Evolutionary conservation across 768 basidiomycete species (phyloP), one percentile per base, ranked within the genome.

Genomic region (Pilatotrama ljubarskyi): DNA sequence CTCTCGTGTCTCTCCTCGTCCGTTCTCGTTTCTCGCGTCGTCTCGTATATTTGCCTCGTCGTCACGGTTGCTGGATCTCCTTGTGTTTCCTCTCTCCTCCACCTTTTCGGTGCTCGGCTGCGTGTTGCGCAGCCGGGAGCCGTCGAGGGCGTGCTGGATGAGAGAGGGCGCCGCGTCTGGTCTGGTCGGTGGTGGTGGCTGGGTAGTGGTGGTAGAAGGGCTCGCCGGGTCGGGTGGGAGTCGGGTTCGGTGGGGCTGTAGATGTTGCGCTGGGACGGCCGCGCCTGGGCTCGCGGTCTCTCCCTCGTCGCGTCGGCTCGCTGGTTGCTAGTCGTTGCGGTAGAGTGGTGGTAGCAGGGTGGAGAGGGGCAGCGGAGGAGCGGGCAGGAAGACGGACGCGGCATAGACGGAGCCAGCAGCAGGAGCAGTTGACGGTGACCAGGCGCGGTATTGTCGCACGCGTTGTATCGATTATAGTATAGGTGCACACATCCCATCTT

Each of bases 1-100:
- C 66, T 59, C 63, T 56, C 42, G 36, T 68, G 59, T 62, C 55
- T 62, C 29, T 17, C 44, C 24, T 32, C 32, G 15, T 24, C 29
- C n/a, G 52, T 66, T 61, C 68, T 59, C 64, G 51, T 32, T 22
- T 69, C 59, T 60, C 57, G 37, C 64, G 61, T 66, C 64, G 59
- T 61, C 48, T 32, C 38, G 14, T 41, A 55, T 44, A 55, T 44
- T 20, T 22, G 52, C 42, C 35, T 50, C 40, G 35, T 58, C 46
- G n/a, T 51, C 36, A 40, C 55, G 37, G 51, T 53, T 63, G 56
- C 61, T 63, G 61, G 56, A 53, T 62, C 63, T 81, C 29, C 81
- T 80, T 81, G 85, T 80, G 85, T 80, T 77, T 88, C 88, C 87
- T 89, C 84, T 72, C 73, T 82, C 81, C 78, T 68, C 85, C 85